A percentile compares a stretch with the other conserved stretches of the same genome.
Evolutionary conservation across 164 flowering plant species (phyloP).

Genomic region (Nymphaea colorata): DNA sequence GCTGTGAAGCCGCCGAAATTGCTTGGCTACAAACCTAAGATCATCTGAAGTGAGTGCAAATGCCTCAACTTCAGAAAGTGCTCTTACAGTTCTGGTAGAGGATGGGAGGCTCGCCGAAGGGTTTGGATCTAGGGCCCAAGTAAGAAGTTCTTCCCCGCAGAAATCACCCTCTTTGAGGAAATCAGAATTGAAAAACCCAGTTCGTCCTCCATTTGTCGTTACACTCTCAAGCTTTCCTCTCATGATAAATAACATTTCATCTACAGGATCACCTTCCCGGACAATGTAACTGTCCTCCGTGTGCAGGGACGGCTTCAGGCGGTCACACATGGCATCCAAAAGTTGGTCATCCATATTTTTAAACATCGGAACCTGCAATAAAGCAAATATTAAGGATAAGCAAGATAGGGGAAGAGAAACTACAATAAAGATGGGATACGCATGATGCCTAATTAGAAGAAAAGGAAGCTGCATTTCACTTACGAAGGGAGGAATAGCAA

Average conservation of each 20-base stretch:
- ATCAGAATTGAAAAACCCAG: constrained; percentile 83
- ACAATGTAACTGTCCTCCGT: constrained; percentile 69
- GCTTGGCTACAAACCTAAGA: constrained; percentile 77
- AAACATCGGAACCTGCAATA: constrained; percentile 78
- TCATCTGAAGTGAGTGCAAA: constrained; percentile 81
- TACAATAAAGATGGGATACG: background rate
- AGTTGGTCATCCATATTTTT: constrained; percentile 91
- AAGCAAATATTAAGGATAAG: background rate
- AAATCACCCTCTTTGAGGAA: constrained; percentile 80
- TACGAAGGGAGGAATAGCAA: background rate
- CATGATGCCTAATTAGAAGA: background rate
- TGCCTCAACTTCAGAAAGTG: constrained; percentile 78
- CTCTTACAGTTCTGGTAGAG: constrained; percentile 78
- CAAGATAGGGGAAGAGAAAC: background rate
- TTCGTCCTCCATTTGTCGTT: constrained; percentile 90
- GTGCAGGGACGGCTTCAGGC: constrained; percentile 75
- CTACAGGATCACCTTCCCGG: constrained; percentile 94
- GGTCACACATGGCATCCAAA: constrained; percentile 87
- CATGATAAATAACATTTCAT: constrained; percentile 90
- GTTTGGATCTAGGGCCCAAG: constrained; percentile 92
- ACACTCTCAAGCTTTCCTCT: constrained; percentile 64
- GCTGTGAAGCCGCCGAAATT: constrained; percentile 83
- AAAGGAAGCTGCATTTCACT: background rate
- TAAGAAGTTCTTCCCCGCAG: constrained; percentile 93
- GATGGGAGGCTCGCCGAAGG: constrained; percentile 72